A percentile compares a stretch with the other conserved stretches of the same genome.
Evolutionary conservation across 495 filamentous ascomycete species (phyloP).

Genomic region (Immersiella caudata): DNA sequence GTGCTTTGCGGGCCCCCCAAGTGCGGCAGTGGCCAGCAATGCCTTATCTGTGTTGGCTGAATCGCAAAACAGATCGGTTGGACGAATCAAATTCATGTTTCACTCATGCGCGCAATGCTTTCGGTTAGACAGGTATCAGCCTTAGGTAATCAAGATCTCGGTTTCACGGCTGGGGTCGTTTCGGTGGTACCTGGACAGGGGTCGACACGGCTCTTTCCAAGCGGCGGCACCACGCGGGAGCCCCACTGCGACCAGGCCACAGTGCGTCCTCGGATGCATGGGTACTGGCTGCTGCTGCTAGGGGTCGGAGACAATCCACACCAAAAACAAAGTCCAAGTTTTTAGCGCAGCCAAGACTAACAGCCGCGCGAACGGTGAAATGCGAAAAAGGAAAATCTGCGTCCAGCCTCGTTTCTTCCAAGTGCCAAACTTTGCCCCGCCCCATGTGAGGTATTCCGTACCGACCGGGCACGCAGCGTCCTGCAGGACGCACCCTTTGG

Average conservation of each 20-base stretch:
- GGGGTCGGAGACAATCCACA: neutral
- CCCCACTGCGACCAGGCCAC: neutral
- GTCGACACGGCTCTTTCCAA: neutral
- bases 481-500: neutral
- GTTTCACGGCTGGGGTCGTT: neutral
- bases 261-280: neutral
- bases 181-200: conserved; percentile 11
- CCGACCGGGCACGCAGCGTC: conserved; percentile 2
- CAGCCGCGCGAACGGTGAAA: neutral
- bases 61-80: neutral
- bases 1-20: too few species aligned
- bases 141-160: conserved; percentile 11
- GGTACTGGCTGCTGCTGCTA: neutral
- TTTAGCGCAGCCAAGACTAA: conserved; percentile 1
- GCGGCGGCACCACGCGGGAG: neutral
- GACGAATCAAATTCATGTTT: neutral
- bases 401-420: conserved; percentile 4
- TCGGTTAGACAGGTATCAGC: neutral
- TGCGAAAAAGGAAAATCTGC: neutral
- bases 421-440: neutral
- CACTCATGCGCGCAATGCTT: neutral
- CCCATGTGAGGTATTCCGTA: neutral
- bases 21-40: too few species aligned
- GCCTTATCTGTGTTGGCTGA: too few species aligned
- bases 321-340: neutral